Percentiles rank a stretch among this genome's conserved stretches.
Evolutionary conservation across 495 filamentous ascomycete species (phyloP).

Genomic region (Lasiosphaeriaceae sp.): DNA sequence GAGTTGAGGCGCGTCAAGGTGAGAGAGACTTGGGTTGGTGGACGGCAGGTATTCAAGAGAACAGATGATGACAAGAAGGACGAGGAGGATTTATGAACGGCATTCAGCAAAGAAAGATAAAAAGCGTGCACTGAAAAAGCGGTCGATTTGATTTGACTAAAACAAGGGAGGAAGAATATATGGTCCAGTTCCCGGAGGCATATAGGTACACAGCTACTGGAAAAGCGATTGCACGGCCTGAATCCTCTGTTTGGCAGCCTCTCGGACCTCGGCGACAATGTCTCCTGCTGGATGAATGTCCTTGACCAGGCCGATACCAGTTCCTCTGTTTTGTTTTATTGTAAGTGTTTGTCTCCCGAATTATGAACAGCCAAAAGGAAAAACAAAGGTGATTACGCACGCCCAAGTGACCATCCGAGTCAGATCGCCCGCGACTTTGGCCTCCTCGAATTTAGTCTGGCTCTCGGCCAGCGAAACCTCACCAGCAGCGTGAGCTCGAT

Average conservation of each 20-base stretch:
- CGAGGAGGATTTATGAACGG: too few species aligned
- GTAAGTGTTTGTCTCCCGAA: neutral
- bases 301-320: conserved; percentile 59
- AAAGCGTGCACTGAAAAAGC: too few species aligned
- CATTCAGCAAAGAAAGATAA: neutral
- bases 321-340: conserved; percentile 28
- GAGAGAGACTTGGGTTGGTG: conserved; percentile 61
- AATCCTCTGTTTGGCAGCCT: conserved; percentile 56
- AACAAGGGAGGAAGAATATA: too few species aligned
- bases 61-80: conserved; percentile 13
- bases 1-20: conserved; percentile 47
- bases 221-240: conserved; percentile 14
- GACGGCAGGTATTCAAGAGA: conserved; percentile 39
- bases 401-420: conserved; percentile 51
- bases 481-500: conserved; percentile 54
- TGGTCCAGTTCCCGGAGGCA: neutral
- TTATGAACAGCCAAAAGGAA: neutral
- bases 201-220: neutral
- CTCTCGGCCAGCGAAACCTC: conserved; percentile 52
- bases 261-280: conserved; percentile 68
- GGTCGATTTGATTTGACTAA: too few species aligned
- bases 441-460: conserved; percentile 54
- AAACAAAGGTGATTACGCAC: conserved; percentile 24
- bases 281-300: conserved; percentile 64
- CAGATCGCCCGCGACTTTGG: conserved; percentile 27